Base-by-base conservation (phyloP, 1,284 basidiomycete genomes). In the Phylloporus sp. region DNA sequence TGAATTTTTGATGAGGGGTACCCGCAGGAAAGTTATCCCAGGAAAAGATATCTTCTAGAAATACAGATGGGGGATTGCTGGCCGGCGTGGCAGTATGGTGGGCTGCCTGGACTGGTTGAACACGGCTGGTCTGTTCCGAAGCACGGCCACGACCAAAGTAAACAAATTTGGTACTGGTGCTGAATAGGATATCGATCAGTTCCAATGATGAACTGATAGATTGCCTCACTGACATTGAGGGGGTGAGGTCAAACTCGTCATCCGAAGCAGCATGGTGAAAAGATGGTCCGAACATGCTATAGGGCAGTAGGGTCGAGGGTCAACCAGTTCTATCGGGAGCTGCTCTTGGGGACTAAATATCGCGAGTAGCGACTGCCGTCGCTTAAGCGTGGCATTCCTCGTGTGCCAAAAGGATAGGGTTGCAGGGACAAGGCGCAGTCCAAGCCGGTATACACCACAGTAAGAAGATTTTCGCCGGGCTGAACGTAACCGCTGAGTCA, bases 321-420 rank as follows among this genome's bases (percentile, higher is more conserved):
- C 19, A 45, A 11, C 39, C 5, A n/a, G 17, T 25, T 2, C 49
- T 25, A 7, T 25, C n/a, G 14, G 6, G n/a, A 19, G 19, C 8
- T 55, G 6, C 11, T 7, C 11, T 64, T 47, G 6, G 15, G 52
- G 43, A n/a, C 59, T 76, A 70, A 63, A 75, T 75, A 73, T 35
- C 4, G 45, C n/a, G n/a, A 25, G 11, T 12, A 47, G 35, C 17
- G 67, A 66, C 62, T 35, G 67, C 67, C 73, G 6, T 43, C 41
- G 32, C 45, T 23, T 47, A 49, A 63, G 60, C 39, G 56, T 65
- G 45, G 6, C 20, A 62, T 66, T 19, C 35, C 60, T 70, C 27
- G 35, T 19, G 49, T 53, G 55, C 60, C 29, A 56, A 27, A 53
- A 61, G 19, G 45, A 43, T 6, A 49, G 27, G 32, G 25, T 70